Base-by-base conservation (phyloP, 805 yeast species). In the Zygosaccharomyces bailii region DNA sequence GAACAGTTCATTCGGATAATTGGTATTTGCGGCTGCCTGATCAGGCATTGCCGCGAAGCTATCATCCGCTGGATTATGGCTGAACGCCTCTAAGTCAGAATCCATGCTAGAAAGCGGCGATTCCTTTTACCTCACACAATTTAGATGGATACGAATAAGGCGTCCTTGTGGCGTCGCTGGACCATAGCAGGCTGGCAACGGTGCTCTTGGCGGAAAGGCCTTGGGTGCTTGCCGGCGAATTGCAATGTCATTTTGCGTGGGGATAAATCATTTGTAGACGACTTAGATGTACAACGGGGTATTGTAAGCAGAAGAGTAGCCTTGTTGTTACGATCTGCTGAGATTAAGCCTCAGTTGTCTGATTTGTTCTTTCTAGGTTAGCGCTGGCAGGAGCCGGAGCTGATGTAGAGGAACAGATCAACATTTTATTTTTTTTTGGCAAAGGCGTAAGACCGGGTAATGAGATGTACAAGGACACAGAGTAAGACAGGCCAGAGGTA, bases 321-420 rank as follows among this genome's bases (percentile, higher is more conserved):
- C 75, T 69, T 71, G 75, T 70, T 69, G 73, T 69, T 71, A 69
- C 75, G 74, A 71, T 70, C 74, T 70, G 71, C 73, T 69, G 73
- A 69, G 73, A 69, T 32, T 32, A 32, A 32, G 34, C 34, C 34
- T 32, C 34, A 32, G 69, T 66, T 66, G 70, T 62, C 68, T 61
- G 69, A 64, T 64, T 64, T 51, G 57, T 51, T 48, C 39, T 46
- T 43, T 33, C 49, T 46, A 46, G 49, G 43, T 42, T 42, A n/a
- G 31, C 16, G 46, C 39, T 43, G 40, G 46, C 46, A 43, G 46
- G 46, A 20, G 46, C 46, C 40, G 40, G 30, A 37, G 39, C 17
- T 29, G 18, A 30, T 34, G 33, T 43, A 43, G 46, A 43, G 34
- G 11, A 9, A 21, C 25, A 21, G 9, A 9, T 9, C 9, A 21